Evolutionary conservation across 1,284 basidiomycete species (phyloP).

Genomic region (Cystobasidium slooffiae): DNA sequence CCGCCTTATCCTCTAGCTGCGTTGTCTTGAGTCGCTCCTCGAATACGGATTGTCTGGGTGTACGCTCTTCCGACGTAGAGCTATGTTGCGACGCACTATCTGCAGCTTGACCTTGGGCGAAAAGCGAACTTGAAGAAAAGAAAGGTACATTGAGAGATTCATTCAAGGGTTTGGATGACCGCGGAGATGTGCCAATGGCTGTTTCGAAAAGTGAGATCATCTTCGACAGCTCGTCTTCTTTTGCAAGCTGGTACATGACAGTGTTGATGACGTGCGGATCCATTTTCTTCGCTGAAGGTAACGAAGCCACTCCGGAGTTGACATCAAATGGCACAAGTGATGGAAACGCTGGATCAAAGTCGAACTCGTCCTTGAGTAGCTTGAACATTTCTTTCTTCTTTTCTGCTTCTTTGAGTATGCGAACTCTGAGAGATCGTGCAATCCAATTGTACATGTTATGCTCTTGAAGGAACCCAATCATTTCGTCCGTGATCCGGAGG

Average conservation of each 20-base stretch:
- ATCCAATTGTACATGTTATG: not conserved
- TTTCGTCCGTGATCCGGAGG: not conserved
- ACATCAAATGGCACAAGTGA: conserved; percentile 4
- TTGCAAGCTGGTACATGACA: conserved; percentile 16
- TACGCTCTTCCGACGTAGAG: not conserved
- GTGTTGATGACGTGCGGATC: conserved; percentile 30
- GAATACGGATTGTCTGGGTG: too few relatives aligned
- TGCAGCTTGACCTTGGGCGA: not conserved
- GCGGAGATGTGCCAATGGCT: not conserved
- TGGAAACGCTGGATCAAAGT: conserved; percentile 21
- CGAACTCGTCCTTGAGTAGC: conserved; percentile 6
- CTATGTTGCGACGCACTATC: not conserved
- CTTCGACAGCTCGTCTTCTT: conserved; percentile 6
- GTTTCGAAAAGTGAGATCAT: conserved; percentile 39
- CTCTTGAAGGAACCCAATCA: not conserved
- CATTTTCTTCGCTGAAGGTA: conserved; percentile 1
- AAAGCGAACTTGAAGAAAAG: conserved; percentile 18
- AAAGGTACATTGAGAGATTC: not conserved
- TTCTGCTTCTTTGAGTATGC: conserved; percentile 25
- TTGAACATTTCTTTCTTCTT: not conserved
- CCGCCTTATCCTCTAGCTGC: not conserved
- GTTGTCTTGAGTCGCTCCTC: too few relatives aligned
- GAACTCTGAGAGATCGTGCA: conserved; percentile 17
- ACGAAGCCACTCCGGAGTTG: not conserved
- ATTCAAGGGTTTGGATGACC: not conserved